Evolutionary conservation across 352 stramenopile genomes (phyloP).

Genomic region (Pythium brachiatum): DNA sequence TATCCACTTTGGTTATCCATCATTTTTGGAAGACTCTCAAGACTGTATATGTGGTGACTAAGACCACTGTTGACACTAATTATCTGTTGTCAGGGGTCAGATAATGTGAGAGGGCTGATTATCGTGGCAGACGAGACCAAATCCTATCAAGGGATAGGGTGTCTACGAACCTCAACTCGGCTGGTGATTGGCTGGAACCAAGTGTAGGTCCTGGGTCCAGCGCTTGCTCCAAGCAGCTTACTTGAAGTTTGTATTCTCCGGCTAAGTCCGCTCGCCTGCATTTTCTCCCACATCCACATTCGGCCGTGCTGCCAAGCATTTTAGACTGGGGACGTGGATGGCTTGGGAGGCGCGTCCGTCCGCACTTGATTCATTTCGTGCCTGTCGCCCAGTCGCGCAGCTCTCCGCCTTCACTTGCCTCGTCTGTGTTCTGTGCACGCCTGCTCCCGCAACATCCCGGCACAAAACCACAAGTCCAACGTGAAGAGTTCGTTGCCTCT

Average conservation of each 20-base stretch:
- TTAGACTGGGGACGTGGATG: slow-evolving; percentile 3
- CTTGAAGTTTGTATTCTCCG: slow-evolving; percentile 29
- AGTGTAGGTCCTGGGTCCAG: slow-evolving; percentile 17
- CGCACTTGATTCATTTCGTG: slow-evolving; percentile 28
- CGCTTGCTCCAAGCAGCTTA: slow-evolving; percentile 26
- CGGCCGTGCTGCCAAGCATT: slow-evolving; percentile 10
- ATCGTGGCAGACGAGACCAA: neutral
- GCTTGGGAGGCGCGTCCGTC: slow-evolving; percentile 15
- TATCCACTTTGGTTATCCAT: slow-evolving; percentile 9
- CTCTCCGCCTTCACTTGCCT: slow-evolving; percentile 4
- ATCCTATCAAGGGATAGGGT: slow-evolving; percentile 13
- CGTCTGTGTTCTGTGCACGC: slow-evolving; percentile 14
- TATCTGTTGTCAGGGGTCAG: slow-evolving; percentile 9
- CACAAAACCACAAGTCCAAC: slow-evolving; percentile 15
- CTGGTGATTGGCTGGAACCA: slow-evolving; percentile 22
- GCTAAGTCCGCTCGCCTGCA: slow-evolving; percentile 20
- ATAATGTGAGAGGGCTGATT: slow-evolving; percentile 8
- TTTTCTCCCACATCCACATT: slow-evolving; percentile 10
- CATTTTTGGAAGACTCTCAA: slow-evolving; percentile 2
- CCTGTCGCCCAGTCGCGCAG: slow-evolving; percentile 23
- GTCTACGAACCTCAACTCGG: neutral
- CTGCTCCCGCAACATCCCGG: slow-evolving; percentile 12
- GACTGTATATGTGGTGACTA: neutral
- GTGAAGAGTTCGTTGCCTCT: slow-evolving; percentile 8
- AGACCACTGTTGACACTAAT: slow-evolving; percentile 8